Conservation (phyloP, 768 basidiomycete genomes). For the Termitomyces sp. region DNA sequence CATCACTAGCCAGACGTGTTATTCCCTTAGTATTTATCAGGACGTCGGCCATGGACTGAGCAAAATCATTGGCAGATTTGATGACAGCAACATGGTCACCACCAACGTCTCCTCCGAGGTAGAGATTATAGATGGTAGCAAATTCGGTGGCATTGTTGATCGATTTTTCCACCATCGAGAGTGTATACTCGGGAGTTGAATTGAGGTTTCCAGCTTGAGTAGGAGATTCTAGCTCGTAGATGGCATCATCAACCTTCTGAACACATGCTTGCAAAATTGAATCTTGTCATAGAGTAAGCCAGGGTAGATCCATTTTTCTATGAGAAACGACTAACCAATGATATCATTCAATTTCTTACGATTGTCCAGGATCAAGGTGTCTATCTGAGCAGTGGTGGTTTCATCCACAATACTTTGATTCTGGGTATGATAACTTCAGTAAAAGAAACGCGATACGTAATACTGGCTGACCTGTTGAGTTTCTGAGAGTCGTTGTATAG, state of each 20-base stretch:
- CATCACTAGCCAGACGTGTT: constrained; percentile 85
- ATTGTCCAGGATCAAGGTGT: constrained; percentile 92
- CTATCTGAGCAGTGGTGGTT: constrained; percentile 95
- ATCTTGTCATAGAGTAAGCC: constrained; percentile 43
- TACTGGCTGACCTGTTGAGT: constrained; percentile 62
- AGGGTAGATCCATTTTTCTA: background rate
- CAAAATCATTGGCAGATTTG: constrained; percentile 94
- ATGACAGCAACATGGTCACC: constrained; percentile 98
- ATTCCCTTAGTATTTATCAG: constrained; percentile 93
- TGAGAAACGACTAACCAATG: constrained; percentile 54
- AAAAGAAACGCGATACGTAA: background rate
- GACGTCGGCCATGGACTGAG: constrained; percentile 89
- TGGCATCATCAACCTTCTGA: constrained; percentile 93
- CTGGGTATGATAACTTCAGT: constrained; percentile 34
- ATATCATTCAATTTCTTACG: constrained; percentile 97
- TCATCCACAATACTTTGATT: constrained; percentile 80
- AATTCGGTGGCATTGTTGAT: constrained; percentile 94
- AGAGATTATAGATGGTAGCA: constrained; percentile 89
- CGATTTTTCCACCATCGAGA: constrained; percentile 98
- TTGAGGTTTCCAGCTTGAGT: constrained; percentile 91
- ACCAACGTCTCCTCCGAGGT: constrained; percentile 79
- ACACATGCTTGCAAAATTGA: constrained; percentile 96
- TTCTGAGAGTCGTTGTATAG: constrained; percentile 82
- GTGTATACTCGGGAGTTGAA: constrained; percentile 97
- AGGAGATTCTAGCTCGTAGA: constrained; percentile 97